phyloP scores from a whole-genome alignment of 352 stramenopile genomes.

The Globisporangium echinulatum region DNA sequence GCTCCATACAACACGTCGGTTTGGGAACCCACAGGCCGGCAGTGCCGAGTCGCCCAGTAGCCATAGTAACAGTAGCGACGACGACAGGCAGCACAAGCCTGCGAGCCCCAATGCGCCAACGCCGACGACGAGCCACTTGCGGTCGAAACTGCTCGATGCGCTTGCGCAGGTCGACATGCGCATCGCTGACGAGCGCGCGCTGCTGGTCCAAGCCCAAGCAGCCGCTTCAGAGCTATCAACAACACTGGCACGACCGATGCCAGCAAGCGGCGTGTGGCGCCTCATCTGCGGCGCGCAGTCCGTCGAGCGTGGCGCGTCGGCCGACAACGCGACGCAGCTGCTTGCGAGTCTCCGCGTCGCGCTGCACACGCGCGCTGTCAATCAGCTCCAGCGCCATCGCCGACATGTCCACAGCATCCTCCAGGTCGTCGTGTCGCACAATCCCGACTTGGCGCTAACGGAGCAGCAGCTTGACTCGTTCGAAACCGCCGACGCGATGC shows the following conservation, averaged over 20 bases:
- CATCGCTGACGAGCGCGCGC: slow-evolving; percentile 37
- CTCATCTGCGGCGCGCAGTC: slow-evolving; percentile 51
- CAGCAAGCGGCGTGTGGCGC: slow-evolving; percentile 48
- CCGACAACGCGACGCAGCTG: slow-evolving; percentile 42
- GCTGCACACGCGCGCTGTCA: slow-evolving; percentile 61
- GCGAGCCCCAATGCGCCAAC: slow-evolving; percentile 18
- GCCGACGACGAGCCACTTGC: slow-evolving; percentile 35
- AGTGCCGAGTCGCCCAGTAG: slow-evolving; percentile 10
- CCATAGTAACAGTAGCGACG: no score
- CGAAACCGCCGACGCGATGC: slow-evolving; percentile 55
- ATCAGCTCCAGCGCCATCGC: slow-evolving; percentile 75
- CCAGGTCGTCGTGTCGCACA: slow-evolving; percentile 76
- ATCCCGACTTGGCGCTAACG: slow-evolving; percentile 71
- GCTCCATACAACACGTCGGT: background rate
- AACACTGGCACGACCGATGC: slow-evolving; percentile 9
- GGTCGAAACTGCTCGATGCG: slow-evolving; percentile 56
- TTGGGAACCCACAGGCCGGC: slow-evolving; percentile 34
- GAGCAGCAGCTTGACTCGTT: slow-evolving; percentile 82
- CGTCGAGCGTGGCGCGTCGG: slow-evolving; percentile 16
- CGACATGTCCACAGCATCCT: slow-evolving; percentile 71
- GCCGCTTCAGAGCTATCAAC: slow-evolving; percentile 18
- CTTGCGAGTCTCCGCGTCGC: slow-evolving; percentile 25
- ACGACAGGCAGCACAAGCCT: background rate
- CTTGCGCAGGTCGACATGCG: slow-evolving; percentile 46
- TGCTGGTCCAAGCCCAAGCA: slow-evolving; percentile 27